Conservation (phyloP, 495 filamentous ascomycete genomes). For the Podospora fimiseda region DNA sequence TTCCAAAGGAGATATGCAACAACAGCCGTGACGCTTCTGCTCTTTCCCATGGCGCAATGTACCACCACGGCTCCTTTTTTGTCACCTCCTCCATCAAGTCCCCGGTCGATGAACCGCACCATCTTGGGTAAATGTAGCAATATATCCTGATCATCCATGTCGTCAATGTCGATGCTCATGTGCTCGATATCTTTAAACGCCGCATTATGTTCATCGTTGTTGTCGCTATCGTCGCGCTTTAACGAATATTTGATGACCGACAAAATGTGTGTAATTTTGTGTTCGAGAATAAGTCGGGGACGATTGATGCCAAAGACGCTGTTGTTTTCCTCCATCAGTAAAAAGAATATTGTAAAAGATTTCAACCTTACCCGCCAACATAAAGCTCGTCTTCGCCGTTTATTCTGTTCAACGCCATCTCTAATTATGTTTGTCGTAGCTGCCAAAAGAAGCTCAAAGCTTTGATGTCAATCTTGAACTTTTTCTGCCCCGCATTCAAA, state of each 20-base stretch:
- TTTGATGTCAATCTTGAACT: too few relatives aligned
- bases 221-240: constrained; percentile 13
- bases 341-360: constrained; percentile 1
- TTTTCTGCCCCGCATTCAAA: too few relatives aligned
- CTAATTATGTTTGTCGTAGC: neutral
- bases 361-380: constrained; percentile 66
- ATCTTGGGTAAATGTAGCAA: constrained; percentile 69
- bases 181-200: constrained; percentile 55
- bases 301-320: constrained; percentile 74
- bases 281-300: constrained; percentile 56
- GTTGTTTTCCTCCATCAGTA: too few relatives aligned
- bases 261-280: constrained; percentile 85
- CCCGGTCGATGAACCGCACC: constrained; percentile 76
- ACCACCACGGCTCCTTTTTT: constrained; percentile 35
- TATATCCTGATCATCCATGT: constrained; percentile 80
- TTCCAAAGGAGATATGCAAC: constrained; percentile 80
- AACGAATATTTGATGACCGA: constrained; percentile 56
- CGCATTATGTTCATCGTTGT: too few relatives aligned
- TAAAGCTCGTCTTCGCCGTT: constrained; percentile 70
- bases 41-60: constrained; percentile 90
- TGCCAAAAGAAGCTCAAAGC: too few relatives aligned
- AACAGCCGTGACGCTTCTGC: constrained; percentile 76
- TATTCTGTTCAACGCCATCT: constrained; percentile 41
- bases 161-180: constrained; percentile 75
- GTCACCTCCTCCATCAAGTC: constrained; percentile 35